phyloP scores from a whole-genome alignment of 225 moss, liverwort and hornwort species.

The Straminergon stramineum region DNA sequence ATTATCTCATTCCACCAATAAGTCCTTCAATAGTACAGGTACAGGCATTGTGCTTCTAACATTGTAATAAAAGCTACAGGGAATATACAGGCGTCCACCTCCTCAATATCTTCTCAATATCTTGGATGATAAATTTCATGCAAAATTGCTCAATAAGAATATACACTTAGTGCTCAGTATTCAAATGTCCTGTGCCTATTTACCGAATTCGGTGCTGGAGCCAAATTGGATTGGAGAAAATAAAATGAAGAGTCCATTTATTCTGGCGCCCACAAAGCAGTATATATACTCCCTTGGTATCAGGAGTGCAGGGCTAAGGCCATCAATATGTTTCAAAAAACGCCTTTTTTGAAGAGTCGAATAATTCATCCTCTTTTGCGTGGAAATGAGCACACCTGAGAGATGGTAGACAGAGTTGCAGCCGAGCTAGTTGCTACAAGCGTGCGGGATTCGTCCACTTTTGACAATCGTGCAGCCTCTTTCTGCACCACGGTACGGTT shows the following conservation, averaged over 20 bases:
- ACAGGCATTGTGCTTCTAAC: background rate
- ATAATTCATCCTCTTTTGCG: background rate
- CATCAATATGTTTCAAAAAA: background rate
- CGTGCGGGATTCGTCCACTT: slow-evolving; percentile 78
- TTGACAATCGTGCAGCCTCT: slow-evolving; percentile 53
- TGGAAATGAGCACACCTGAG: slow-evolving; percentile 39
- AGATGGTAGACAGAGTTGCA: slow-evolving; percentile 81
- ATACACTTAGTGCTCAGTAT: background rate
- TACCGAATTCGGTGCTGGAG: background rate
- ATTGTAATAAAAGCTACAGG: background rate
- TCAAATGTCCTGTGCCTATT: background rate
- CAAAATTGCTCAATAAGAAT: background rate
- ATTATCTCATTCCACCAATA: background rate
- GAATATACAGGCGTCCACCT: background rate
- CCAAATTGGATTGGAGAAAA: background rate
- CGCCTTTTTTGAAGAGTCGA: background rate
- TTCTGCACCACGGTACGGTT: slow-evolving; percentile 27
- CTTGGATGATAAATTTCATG: background rate
- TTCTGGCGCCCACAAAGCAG: background rate
- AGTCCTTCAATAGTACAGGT: background rate
- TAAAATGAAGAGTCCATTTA: background rate
- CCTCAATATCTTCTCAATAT: background rate
- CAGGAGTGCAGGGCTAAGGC: background rate
- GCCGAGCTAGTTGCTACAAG: slow-evolving; percentile 38
- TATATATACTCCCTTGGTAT: background rate